phyloP scores from a whole-genome alignment of 495 filamentous ascomycete species.

The Aspergillus affinis region DNA sequence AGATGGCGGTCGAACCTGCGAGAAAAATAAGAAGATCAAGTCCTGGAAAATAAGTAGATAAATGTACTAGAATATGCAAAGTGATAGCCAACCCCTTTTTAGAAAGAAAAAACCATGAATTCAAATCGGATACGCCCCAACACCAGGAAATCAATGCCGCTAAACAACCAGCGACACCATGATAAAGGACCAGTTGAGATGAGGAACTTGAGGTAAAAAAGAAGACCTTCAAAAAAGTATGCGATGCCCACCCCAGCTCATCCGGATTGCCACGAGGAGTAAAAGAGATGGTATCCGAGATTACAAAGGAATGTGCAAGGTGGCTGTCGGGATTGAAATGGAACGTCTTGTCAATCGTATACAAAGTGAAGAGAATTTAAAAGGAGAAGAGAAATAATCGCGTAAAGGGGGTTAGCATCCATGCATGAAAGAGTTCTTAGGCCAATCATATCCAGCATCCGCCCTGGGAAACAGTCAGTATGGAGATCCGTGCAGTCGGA shows the following conservation, averaged over 20 bases:
- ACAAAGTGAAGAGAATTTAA: background rate
- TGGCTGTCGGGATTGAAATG: background rate
- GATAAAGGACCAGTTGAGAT: background rate
- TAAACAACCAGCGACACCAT: background rate
- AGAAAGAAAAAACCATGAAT: background rate
- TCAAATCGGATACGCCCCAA: background rate
- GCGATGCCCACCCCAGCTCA: background rate
- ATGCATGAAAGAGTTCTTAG: slow-evolving; percentile 50
- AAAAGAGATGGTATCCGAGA: background rate
- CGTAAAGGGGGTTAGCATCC: slow-evolving; percentile 26
- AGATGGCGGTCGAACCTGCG: background rate
- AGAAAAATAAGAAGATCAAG: background rate
- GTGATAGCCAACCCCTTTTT: background rate
- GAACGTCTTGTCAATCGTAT: background rate
- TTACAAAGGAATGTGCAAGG: background rate
- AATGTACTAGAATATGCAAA: background rate
- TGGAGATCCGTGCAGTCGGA: slow-evolving; percentile 3
- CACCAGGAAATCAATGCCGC: background rate
- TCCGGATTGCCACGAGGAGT: background rate
- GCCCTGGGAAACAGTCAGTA: slow-evolving; percentile 25
- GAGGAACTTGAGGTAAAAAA: background rate
- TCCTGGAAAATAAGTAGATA: background rate
- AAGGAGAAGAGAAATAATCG: background rate
- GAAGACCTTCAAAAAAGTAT: background rate
- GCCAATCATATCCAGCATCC: slow-evolving; percentile 46